A percentile compares a stretch with the other conserved stretches of the same genome.
Conservation (phyloP, 352 stramenopile species). For the Phytophthora melonis region DNA sequence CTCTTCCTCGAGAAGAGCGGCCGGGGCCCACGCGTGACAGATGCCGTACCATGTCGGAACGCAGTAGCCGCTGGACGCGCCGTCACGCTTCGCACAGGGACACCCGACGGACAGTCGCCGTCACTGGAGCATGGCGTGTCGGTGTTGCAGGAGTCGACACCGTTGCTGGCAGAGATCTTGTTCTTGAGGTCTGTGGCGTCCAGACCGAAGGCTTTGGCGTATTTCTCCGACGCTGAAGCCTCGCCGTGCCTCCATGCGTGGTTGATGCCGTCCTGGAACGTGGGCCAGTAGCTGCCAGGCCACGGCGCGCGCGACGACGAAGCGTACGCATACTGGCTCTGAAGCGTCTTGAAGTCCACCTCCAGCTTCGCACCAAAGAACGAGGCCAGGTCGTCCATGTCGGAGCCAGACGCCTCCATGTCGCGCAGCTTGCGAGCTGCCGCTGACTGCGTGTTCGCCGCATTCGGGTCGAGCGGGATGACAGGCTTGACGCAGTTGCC, state of each 20-base stretch:
- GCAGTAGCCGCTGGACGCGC: constrained; percentile 35
- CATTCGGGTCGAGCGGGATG: constrained; percentile 26
- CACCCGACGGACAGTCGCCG: constrained; percentile 17
- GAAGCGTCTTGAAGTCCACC: constrained; percentile 25
- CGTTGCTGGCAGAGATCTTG: constrained; percentile 36
- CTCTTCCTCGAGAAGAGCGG: constrained; percentile 38
- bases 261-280: constrained; percentile 69
- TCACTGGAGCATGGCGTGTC: constrained; percentile 20
- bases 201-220: constrained; percentile 46
- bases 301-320: constrained; percentile 32
- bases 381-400: constrained; percentile 40
- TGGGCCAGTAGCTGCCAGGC: constrained; percentile 64
- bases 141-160: constrained; percentile 32
- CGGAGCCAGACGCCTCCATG: constrained; percentile 29
- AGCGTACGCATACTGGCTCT: constrained; percentile 25
- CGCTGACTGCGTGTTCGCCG: constrained; percentile 5
- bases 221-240: constrained; percentile 43
- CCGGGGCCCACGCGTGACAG: constrained; percentile 39
- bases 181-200: constrained; percentile 43
- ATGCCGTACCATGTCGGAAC: constrained; percentile 45
- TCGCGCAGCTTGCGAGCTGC: constrained; percentile 10
- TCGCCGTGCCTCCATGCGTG: constrained; percentile 34
- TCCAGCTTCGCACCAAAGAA: constrained; percentile 39
- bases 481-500: constrained; percentile 27
- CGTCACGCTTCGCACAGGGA: constrained; percentile 28